phyloP scores from a whole-genome alignment of 2,329 filamentous ascomycete genomes.

The Cadophora gregata region DNA sequence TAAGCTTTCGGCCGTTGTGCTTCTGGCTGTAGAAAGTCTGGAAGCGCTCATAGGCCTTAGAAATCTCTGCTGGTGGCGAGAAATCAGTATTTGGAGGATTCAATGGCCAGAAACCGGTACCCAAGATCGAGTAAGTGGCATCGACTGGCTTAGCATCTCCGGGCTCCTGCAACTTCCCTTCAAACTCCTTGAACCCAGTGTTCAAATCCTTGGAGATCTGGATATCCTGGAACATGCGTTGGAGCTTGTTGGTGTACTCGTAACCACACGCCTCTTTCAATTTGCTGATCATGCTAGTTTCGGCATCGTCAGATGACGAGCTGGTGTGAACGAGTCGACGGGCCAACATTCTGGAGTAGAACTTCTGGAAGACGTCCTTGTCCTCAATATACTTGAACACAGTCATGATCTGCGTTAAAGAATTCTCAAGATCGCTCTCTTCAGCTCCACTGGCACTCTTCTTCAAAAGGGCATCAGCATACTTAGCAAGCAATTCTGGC shows the following conservation, averaged over 20 bases:
- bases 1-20: conserved; percentile 94
- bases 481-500: conserved; percentile 92
- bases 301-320: conserved; percentile 94
- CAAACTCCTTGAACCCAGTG: conserved; percentile 81
- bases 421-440: conserved; percentile 89
- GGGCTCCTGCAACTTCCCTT: conserved; percentile 67
- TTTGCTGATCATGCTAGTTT: conserved; percentile 99
- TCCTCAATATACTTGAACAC: conserved; percentile 99
- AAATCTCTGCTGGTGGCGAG: conserved; percentile 82
- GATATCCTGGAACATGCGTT: conserved; percentile 99
- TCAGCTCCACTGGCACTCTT: conserved; percentile 93
- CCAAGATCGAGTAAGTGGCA: conserved; percentile 89
- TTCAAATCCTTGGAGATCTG: conserved; percentile 99
- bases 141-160: conserved; percentile 74
- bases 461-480: conserved; percentile 89
- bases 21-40: conserved; percentile 92
- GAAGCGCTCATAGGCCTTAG: conserved; percentile 88
- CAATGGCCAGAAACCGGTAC: conserved; percentile 97
- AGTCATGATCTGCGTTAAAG: conserved; percentile 93
- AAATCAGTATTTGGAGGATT: conserved; percentile 87
- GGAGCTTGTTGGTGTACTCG: conserved; percentile 98
- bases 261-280: conserved; percentile 98
- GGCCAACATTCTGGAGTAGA: conserved; percentile 96
- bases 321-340: conserved; percentile 93
- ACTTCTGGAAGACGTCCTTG: conserved; percentile 99